These are phyloP conservation scores for Nitzschia sp. DNA, from an alignment of 108 stramenopile species.

Conservation along the genomic window DNA sequence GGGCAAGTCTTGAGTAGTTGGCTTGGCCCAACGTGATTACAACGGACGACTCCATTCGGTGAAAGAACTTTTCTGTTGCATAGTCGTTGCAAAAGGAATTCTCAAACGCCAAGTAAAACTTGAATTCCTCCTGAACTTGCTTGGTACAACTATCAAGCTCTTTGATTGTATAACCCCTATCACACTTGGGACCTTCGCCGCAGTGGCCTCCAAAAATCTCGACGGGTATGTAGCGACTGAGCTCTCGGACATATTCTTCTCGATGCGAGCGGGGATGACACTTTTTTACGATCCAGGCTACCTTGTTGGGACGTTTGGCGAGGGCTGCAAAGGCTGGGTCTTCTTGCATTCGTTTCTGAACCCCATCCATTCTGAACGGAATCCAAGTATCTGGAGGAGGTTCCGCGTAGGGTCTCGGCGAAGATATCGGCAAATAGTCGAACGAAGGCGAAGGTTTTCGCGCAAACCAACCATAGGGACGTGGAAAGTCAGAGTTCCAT, in stretches of 20 bases:
- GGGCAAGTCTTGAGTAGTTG: conserved; percentile 26
- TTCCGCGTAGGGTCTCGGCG: neutral
- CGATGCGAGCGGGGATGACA: conserved; percentile 24
- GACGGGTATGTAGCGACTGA: conserved; percentile 29
- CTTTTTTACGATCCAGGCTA: conserved; percentile 37
- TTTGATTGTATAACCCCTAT: conserved; percentile 11
- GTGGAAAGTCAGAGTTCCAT: conserved; percentile 26
- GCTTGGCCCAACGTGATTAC: conserved; percentile 29
- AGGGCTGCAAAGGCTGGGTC: conserved; percentile 20
- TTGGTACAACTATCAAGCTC: conserved; percentile 16
- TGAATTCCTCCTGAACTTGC: conserved; percentile 24
- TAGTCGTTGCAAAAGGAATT: conserved; percentile 37
- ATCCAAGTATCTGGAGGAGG: conserved; percentile 1
- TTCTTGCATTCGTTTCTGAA: conserved; percentile 3
- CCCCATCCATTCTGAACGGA: conserved; percentile 1
- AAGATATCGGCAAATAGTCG: neutral
- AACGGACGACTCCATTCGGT: conserved; percentile 17
- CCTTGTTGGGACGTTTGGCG: conserved; percentile 21
- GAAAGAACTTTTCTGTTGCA: conserved; percentile 43
- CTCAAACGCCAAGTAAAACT: conserved; percentile 38
- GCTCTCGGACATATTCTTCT: conserved; percentile 32
- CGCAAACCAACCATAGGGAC: conserved; percentile 33
- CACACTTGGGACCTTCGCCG: neutral
- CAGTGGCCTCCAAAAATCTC: conserved; percentile 25
- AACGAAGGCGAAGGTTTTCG: no score